Evolutionary conservation across 208 protist species (phyloP).

Genomic region (Leishmania tarentolae): DNA sequence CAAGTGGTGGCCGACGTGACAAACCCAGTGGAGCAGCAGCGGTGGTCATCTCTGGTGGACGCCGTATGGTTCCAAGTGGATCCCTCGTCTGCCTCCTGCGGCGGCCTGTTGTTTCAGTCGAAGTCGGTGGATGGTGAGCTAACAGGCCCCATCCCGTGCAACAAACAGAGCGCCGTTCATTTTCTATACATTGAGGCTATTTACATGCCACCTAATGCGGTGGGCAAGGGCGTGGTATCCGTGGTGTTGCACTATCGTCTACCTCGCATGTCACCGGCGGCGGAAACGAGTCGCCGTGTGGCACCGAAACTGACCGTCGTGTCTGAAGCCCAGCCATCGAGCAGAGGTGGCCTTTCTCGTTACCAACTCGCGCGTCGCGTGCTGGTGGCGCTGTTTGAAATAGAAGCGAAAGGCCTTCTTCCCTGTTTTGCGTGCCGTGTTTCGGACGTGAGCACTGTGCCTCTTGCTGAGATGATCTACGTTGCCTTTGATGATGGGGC

Average conservation of each 20-base stretch:
- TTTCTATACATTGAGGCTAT: slow-evolving; percentile 51
- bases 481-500: slow-evolving; percentile 28
- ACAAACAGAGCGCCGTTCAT: slow-evolving; percentile 19
- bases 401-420: slow-evolving; percentile 59
- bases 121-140: slow-evolving; percentile 13
- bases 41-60: slow-evolving; percentile 67
- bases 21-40: slow-evolving; percentile 41
- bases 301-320: slow-evolving; percentile 23
- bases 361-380: slow-evolving; percentile 42
- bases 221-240: neutral
- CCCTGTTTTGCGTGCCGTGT: slow-evolving; percentile 63
- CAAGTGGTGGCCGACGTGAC: slow-evolving; percentile 32
- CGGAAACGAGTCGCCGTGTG: slow-evolving; percentile 22
- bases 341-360: slow-evolving; percentile 26
- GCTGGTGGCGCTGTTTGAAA: slow-evolving; percentile 47
- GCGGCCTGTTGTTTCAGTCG: slow-evolving; percentile 45
- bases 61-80: slow-evolving; percentile 80
- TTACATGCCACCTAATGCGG: slow-evolving; percentile 24
- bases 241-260: slow-evolving; percentile 29
- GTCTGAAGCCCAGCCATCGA: slow-evolving; percentile 18
- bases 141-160: neutral
- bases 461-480: slow-evolving; percentile 48
- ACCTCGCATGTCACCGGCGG: slow-evolving; percentile 28
- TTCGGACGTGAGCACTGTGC: slow-evolving; percentile 46
- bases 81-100: slow-evolving; percentile 41